Evolutionary conservation across 768 basidiomycete genomes (phyloP).

Genomic region (Russula abietina): DNA sequence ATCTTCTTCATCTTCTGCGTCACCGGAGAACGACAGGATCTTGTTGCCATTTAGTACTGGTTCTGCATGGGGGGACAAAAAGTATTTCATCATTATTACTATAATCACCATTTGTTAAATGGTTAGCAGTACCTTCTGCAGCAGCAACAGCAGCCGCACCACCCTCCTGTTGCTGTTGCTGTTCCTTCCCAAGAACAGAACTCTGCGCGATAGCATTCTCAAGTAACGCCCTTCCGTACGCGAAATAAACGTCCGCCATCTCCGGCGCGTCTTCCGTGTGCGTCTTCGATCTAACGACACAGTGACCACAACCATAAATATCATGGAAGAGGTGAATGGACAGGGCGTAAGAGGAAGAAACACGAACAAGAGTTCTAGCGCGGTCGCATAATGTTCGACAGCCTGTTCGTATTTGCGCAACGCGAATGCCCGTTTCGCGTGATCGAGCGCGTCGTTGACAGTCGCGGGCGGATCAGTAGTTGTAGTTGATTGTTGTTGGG

Average conservation of each 20-base stretch:
- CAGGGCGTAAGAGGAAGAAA: background rate
- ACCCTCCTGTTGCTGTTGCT: constrained; percentile 44
- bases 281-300: constrained; percentile 57
- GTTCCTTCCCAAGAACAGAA: constrained; percentile 86
- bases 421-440: constrained; percentile 83
- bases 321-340: background rate
- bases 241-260: constrained; percentile 81
- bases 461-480: constrained; percentile 24
- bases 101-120: background rate
- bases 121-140: constrained; percentile 28
- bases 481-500: background rate
- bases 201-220: constrained; percentile 86
- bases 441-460: constrained; percentile 58
- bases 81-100: background rate
- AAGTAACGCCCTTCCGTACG: constrained; percentile 88
- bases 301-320: background rate
- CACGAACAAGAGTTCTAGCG: constrained; percentile 77
- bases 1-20: constrained; percentile 67
- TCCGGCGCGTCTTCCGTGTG: constrained; percentile 77
- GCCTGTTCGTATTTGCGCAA: constrained; percentile 82
- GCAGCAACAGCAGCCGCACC: constrained; percentile 35
- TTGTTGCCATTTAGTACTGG: constrained; percentile 41
- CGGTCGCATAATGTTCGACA: constrained; percentile 75
- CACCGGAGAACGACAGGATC: constrained; percentile 76
- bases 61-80: constrained; percentile 22